These are phyloP conservation scores for Chrysosporium keratinophilum DNA, from an alignment of 2,329 filamentous ascomycete species.

Conservation along the genomic window DNA sequence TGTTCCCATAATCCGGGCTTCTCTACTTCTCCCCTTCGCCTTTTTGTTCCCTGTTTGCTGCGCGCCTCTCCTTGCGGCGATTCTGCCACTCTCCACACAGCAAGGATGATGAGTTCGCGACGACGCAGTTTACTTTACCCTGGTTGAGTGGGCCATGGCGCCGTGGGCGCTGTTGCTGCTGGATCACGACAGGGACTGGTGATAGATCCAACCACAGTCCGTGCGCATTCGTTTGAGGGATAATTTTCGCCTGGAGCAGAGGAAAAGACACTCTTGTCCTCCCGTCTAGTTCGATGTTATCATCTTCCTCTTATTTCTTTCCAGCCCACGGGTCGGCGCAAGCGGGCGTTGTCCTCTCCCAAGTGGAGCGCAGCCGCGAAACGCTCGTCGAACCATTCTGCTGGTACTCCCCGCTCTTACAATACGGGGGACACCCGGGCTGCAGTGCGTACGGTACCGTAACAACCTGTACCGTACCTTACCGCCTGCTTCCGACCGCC, in stretches of 20 bases:
- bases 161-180: too few species aligned
- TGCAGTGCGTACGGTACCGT: background rate
- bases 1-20: background rate
- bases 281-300: too few species aligned
- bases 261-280: too few species aligned
- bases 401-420: background rate
- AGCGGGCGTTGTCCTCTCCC: background rate
- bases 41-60: background rate
- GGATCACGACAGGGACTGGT: too few species aligned
- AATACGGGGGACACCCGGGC: background rate
- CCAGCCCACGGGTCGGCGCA: background rate
- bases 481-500: conserved; percentile 19
- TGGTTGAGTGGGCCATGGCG: too few species aligned
- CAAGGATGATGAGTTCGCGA: background rate
- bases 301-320: background rate
- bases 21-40: too few species aligned
- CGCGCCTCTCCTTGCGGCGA: background rate
- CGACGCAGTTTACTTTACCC: background rate
- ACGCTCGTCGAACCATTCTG: background rate
- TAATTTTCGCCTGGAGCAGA: too few species aligned
- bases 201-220: too few species aligned
- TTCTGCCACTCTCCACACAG: background rate
- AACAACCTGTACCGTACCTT: conserved; percentile 6
- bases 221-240: too few species aligned
- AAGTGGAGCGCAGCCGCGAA: background rate